phyloP scores from a whole-genome alignment of 2,329 filamentous ascomycete species.

The Exophiala sideris region DNA sequence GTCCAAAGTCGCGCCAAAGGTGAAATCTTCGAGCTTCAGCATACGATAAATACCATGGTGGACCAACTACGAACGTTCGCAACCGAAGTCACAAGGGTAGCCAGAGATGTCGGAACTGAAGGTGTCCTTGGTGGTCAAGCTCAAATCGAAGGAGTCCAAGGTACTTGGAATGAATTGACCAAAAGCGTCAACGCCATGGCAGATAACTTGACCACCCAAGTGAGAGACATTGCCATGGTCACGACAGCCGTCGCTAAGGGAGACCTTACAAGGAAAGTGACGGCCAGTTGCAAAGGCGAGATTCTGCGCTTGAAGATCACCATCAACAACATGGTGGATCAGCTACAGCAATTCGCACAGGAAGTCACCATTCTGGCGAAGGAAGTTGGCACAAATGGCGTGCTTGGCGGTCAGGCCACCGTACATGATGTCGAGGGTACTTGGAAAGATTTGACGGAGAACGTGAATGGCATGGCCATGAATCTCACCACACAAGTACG shows the following conservation, averaged over 20 bases:
- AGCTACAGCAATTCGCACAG: slow-evolving; percentile 91
- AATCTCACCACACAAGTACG: slow-evolving; percentile 96
- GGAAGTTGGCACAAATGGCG: slow-evolving; percentile 93
- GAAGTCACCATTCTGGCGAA: slow-evolving; percentile 95
- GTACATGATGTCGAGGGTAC: slow-evolving; percentile 96
- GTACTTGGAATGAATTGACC: slow-evolving; percentile 85
- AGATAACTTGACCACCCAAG: slow-evolving; percentile 80
- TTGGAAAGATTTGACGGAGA: slow-evolving; percentile 92
- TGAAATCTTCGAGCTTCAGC: slow-evolving; percentile 77
- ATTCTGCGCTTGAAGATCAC: slow-evolving; percentile 94
- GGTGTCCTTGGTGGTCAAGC: slow-evolving; percentile 79
- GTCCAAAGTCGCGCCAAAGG: slow-evolving; percentile 77
- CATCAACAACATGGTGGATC: slow-evolving; percentile 99
- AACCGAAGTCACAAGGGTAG: slow-evolving; percentile 77
- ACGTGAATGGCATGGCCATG: slow-evolving; percentile 98
- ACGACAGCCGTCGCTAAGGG: slow-evolving; percentile 70
- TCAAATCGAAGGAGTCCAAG: slow-evolving; percentile 77
- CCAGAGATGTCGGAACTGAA: slow-evolving; percentile 79
- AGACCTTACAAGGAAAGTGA: slow-evolving; percentile 94
- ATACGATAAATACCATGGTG: slow-evolving; percentile 88
- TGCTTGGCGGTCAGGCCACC: slow-evolving; percentile 89
- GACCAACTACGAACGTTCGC: slow-evolving; percentile 80
- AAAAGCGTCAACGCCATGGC: slow-evolving; percentile 87
- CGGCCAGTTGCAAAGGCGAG: slow-evolving; percentile 86
- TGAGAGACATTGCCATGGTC: slow-evolving; percentile 87